Evolutionary conservation across 768 basidiomycete genomes (phyloP).

Genomic region (Tephrocybe sp.): DNA sequence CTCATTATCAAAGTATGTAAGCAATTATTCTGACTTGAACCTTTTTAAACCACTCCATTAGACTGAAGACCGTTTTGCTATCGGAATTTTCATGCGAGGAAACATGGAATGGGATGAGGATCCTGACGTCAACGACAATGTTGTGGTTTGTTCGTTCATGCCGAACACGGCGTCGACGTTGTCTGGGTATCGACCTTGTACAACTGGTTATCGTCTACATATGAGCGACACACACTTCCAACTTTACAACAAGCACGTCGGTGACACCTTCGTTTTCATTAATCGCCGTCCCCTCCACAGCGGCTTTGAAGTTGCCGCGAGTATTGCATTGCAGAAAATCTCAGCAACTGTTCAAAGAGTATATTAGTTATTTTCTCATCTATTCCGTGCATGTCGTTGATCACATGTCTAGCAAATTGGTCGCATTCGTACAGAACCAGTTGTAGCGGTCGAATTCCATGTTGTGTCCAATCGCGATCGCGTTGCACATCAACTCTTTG

Average conservation of each 20-base stretch:
- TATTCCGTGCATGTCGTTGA: neutral
- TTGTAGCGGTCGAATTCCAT: slow-evolving; percentile 59
- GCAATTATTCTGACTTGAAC: neutral
- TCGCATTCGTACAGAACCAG: slow-evolving; percentile 49
- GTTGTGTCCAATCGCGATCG: slow-evolving; percentile 71
- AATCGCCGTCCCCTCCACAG: slow-evolving; percentile 46
- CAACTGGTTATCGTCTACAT: slow-evolving; percentile 53
- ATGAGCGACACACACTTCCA: slow-evolving; percentile 57
- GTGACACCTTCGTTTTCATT: slow-evolving; percentile 61
- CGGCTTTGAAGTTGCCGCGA: slow-evolving; percentile 48
- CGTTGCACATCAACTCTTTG: slow-evolving; percentile 65
- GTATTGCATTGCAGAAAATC: slow-evolving; percentile 65
- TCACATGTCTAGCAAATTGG: slow-evolving; percentile 53
- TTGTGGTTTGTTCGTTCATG: slow-evolving; percentile 65
- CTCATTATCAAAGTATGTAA: slow-evolving; percentile 54
- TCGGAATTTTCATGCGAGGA: slow-evolving; percentile 66
- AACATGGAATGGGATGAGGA: slow-evolving; percentile 59
- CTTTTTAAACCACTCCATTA: slow-evolving; percentile 18
- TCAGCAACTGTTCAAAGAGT: slow-evolving; percentile 54
- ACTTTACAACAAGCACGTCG: slow-evolving; percentile 52
- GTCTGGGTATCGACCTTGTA: slow-evolving; percentile 50
- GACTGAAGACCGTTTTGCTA: slow-evolving; percentile 62
- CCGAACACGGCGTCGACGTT: slow-evolving; percentile 46
- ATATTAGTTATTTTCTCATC: neutral
- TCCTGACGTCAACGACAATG: slow-evolving; percentile 54